phyloP scores from a whole-genome alignment of 2,329 filamentous ascomycete species.

The Knufia fluminis region DNA sequence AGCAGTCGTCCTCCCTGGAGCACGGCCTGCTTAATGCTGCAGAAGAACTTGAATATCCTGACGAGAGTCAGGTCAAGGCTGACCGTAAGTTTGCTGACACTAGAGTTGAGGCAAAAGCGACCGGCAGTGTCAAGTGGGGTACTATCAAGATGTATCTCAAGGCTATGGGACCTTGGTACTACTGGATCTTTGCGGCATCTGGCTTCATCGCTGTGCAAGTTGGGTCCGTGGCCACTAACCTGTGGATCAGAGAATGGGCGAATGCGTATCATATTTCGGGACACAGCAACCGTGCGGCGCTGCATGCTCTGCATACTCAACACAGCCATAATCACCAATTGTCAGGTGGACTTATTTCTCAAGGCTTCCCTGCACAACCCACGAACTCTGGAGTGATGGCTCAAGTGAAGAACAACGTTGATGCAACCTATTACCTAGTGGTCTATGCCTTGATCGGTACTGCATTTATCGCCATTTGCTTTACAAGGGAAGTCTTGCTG shows the following conservation, averaged over 20 bases:
- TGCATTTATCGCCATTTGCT: constrained; percentile 67
- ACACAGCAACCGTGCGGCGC: constrained; percentile 28
- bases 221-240: constrained; percentile 74
- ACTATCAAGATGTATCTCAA: constrained; percentile 78
- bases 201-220: constrained; percentile 79
- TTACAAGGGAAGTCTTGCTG: constrained; percentile 75
- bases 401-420: constrained; percentile 44
- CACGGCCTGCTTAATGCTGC: constrained; percentile 29
- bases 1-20: constrained; percentile 25
- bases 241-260: constrained; percentile 94
- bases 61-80: constrained; percentile 23
- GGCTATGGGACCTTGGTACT: constrained; percentile 95
- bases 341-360: background rate
- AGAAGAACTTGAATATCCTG: constrained; percentile 25
- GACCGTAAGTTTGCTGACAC: constrained; percentile 32
- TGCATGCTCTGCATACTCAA: constrained; percentile 2
- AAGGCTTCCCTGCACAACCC: background rate
- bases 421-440: constrained; percentile 73
- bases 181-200: constrained; percentile 68
- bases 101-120: constrained; percentile 66
- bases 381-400: background rate
- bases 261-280: constrained; percentile 62
- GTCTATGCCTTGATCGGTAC: constrained; percentile 75
- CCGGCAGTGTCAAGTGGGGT: constrained; percentile 76
- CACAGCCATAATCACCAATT: background rate